Conservation (phyloP, 225 moss, liverwort and hornwort genomes). For the Rhytidiadelphus loreus region DNA sequence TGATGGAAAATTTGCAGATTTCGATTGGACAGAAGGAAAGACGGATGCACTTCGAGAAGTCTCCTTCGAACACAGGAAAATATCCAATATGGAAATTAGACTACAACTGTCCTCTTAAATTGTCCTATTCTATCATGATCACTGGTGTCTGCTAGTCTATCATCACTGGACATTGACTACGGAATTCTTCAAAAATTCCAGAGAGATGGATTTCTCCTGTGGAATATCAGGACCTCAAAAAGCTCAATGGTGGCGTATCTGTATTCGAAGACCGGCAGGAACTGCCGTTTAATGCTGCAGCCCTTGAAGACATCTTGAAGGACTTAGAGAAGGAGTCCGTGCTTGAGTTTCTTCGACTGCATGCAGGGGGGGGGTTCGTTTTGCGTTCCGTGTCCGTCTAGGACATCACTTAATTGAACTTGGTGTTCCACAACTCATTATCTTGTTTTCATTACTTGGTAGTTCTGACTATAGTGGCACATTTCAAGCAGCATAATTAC, state of each 20-base stretch:
- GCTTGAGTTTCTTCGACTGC: background rate
- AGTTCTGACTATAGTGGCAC: background rate
- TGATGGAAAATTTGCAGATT: background rate
- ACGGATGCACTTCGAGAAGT: background rate
- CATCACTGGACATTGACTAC: background rate
- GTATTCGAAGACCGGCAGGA: background rate
- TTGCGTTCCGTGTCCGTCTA: background rate
- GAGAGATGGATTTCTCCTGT: background rate
- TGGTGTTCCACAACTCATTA: background rate
- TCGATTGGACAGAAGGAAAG: background rate
- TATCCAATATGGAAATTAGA: no score
- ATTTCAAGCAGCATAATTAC: background rate
- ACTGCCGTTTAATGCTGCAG: background rate
- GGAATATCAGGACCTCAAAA: background rate
- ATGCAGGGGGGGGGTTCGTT: background rate
- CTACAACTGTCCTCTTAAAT: background rate
- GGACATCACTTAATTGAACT: no score
- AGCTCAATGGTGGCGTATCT: no score
- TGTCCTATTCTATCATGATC: background rate
- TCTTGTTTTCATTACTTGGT: background rate
- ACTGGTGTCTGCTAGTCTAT: background rate
- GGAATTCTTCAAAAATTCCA: background rate
- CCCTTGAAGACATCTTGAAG: background rate
- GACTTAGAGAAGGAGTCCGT: background rate
- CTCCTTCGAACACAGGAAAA: background rate